These are phyloP conservation scores for Neurospora sp. DNA, from an alignment of 495 filamentous ascomycete species.

Conservation along the genomic window DNA sequence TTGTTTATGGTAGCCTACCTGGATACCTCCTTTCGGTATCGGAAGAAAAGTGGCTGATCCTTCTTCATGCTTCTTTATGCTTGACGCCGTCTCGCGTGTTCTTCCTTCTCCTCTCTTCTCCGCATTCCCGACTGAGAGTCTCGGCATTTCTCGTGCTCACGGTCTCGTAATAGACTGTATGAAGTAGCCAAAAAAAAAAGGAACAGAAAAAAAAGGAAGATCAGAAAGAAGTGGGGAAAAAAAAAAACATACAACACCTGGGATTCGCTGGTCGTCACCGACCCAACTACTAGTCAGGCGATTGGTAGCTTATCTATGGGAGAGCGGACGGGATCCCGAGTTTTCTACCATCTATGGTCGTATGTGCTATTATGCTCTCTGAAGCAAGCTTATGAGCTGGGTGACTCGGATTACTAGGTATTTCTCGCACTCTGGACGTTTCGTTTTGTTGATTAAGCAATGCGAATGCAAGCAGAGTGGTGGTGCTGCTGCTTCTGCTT, in stretches of 20 bases:
- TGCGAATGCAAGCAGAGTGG: background rate
- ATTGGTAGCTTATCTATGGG: too few species aligned
- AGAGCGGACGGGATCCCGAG: slow-evolving; percentile 20
- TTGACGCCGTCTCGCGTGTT: background rate
- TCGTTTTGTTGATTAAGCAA: background rate
- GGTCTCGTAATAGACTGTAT: background rate
- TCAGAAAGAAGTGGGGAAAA: background rate
- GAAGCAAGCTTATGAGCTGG: background rate
- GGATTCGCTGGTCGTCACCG: slow-evolving; percentile 32
- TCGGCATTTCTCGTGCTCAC: background rate
- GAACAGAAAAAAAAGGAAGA: background rate
- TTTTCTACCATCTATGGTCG: background rate
- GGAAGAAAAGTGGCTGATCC: background rate
- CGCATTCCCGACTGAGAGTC: background rate
- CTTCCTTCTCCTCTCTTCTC: background rate
- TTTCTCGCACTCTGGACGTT: background rate
- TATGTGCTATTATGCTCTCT: background rate
- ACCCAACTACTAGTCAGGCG: slow-evolving; percentile 13
- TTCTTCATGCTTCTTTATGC: background rate
- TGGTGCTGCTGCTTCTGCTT: background rate
- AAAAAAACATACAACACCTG: slow-evolving; percentile 18
- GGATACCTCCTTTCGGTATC: background rate
- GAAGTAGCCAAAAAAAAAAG: background rate
- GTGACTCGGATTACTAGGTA: background rate
- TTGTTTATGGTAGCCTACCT: too few species aligned